Percentiles rank a stretch among this genome's conserved stretches.
phyloP scores from a whole-genome alignment of 2,329 filamentous ascomycete genomes.

The Diplodia seriata region DNA sequence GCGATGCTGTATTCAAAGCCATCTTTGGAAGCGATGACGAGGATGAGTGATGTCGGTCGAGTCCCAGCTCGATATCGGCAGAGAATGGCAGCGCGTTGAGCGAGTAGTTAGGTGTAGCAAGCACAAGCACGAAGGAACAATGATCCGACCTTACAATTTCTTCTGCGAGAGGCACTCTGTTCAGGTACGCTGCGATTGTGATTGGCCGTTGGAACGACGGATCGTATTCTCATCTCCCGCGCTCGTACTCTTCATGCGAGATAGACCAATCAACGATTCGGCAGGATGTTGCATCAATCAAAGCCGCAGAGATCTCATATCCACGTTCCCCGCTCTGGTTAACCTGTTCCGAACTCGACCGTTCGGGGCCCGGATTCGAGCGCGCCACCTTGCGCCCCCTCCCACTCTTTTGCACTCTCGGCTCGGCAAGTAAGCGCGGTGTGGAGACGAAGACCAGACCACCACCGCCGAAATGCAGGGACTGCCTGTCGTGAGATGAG shows the following conservation, averaged over 20 bases:
- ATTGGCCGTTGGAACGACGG: slow-evolving; percentile 13
- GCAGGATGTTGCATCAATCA: slow-evolving; percentile 3
- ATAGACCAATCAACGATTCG: slow-evolving; percentile 15
- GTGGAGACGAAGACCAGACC: not conserved
- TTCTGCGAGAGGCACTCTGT: not conserved
- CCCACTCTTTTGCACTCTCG: slow-evolving; percentile 5
- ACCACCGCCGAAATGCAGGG: slow-evolving; percentile 4
- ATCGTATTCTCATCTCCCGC: slow-evolving; percentile 29
- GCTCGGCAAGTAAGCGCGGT: slow-evolving; percentile 1
- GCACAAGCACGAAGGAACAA: not conserved
- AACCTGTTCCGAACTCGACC: slow-evolving; percentile 17
- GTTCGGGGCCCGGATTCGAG: slow-evolving; percentile 13
- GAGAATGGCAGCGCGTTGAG: not conserved
- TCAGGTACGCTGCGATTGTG: slow-evolving; percentile 1
- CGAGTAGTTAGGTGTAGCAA: not conserved
- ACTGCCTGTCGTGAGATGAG: not conserved
- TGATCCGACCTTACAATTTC: not conserved
- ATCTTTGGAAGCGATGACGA: slow-evolving; percentile 91
- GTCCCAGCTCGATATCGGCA: not conserved
- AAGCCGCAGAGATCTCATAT: slow-evolving; percentile 26
- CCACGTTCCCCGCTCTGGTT: slow-evolving; percentile 19
- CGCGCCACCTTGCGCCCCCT: not conserved
- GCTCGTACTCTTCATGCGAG: slow-evolving; percentile 18
- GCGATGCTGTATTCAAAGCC: slow-evolving; percentile 84
- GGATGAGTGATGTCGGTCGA: slow-evolving; percentile 53